Evolutionary conservation across 768 basidiomycete species (phyloP).

Genomic region (Lyophyllum atratum): DNA sequence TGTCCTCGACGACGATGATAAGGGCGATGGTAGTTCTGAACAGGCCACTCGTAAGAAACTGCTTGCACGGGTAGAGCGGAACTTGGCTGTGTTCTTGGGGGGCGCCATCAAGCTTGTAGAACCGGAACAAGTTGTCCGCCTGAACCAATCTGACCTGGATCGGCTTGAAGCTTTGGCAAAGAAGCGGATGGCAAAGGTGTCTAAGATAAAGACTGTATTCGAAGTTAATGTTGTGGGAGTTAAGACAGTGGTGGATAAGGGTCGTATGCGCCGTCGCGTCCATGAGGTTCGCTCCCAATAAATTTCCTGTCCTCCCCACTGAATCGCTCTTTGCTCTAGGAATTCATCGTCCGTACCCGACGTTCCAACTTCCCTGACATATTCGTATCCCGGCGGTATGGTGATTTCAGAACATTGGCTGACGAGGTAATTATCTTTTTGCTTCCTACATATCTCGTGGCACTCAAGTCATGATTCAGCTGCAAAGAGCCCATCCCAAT

Average conservation of each 20-base stretch:
- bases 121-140: conserved; percentile 85
- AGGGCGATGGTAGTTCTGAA: conserved; percentile 44
- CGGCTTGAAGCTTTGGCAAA: conserved; percentile 73
- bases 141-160: conserved; percentile 83
- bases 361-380: conserved; percentile 72
- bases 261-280: conserved; percentile 78
- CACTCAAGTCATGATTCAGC: conserved; percentile 42
- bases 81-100: conserved; percentile 78
- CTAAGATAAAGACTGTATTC: conserved; percentile 59
- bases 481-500: conserved; percentile 84
- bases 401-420: conserved; percentile 89
- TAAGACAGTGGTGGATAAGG: conserved; percentile 79
- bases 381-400: conserved; percentile 90
- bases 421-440: conserved; percentile 63
- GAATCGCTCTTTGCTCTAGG: conserved; percentile 47
- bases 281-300: conserved; percentile 72
- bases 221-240: conserved; percentile 93
- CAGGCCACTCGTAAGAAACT: conserved; percentile 67
- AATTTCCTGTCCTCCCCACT: conserved; percentile 3
- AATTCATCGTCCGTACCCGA: conserved; percentile 92
- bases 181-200: conserved; percentile 54
- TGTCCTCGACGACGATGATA: conserved; percentile 54
- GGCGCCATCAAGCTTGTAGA: conserved; percentile 83
- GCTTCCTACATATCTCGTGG: not conserved
- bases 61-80: conserved; percentile 80